phyloP scores from a whole-genome alignment of 495 filamentous ascomycete genomes.

The Apodospora peruviana region DNA sequence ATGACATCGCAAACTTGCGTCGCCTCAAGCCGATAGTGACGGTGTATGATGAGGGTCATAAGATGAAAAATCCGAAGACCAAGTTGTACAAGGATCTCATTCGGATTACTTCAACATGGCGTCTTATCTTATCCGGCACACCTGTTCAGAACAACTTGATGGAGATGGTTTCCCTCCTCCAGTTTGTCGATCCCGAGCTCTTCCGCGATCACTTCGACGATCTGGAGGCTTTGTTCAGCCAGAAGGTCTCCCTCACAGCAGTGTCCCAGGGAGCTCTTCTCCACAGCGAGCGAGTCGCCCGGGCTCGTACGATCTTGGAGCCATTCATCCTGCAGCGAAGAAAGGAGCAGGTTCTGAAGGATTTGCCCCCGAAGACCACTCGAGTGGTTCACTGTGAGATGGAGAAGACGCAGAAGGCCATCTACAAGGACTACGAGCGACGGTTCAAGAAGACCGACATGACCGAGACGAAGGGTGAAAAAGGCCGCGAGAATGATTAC shows the following conservation, averaged over 20 bases:
- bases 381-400: constrained; percentile 75
- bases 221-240: constrained; percentile 76
- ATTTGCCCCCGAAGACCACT: constrained; percentile 76
- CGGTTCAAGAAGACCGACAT: constrained; percentile 40
- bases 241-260: constrained; percentile 79
- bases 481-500: constrained; percentile 37
- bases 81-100: constrained; percentile 75
- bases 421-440: constrained; percentile 56
- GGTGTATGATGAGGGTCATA: constrained; percentile 90
- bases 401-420: constrained; percentile 58
- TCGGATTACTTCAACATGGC: constrained; percentile 68
- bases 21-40: constrained; percentile 52
- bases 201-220: constrained; percentile 71
- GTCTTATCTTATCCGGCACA: constrained; percentile 85
- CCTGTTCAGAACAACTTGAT: constrained; percentile 94
- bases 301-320: constrained; percentile 87
- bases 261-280: constrained; percentile 68
- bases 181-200: constrained; percentile 82
- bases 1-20: constrained; percentile 35
- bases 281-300: constrained; percentile 74
- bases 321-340: constrained; percentile 91
- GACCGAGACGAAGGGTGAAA: constrained; percentile 33
- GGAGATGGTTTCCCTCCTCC: constrained; percentile 80
- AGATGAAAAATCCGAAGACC: constrained; percentile 79
- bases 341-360: constrained; percentile 88